phyloP scores from a whole-genome alignment of 192 early-diverging fungal species.

The Geranomyces variabilis region DNA sequence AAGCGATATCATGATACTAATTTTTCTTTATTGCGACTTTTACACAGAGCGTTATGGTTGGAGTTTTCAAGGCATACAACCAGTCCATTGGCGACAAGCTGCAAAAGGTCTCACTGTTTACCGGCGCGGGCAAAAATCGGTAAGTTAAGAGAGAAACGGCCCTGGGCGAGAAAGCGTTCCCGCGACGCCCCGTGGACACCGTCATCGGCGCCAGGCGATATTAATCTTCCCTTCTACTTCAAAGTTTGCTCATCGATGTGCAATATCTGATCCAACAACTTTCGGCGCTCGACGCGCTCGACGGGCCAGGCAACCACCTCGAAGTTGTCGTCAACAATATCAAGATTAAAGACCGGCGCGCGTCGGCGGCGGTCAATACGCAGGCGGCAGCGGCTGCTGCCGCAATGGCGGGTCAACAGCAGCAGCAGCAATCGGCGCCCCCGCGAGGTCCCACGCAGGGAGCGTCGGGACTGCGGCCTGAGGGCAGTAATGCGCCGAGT shows the following conservation, averaged over 20 bases:
- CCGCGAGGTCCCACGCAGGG: not conserved
- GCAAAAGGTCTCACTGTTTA: conserved; percentile 52
- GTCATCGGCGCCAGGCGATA: no score
- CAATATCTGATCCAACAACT: conserved; percentile 72
- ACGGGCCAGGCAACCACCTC: conserved; percentile 74
- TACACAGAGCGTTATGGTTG: conserved; percentile 67
- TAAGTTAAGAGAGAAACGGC: no score
- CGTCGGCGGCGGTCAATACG: not conserved
- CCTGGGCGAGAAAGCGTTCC: no score
- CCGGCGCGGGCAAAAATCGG: conserved; percentile 69
- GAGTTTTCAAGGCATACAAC: conserved; percentile 80
- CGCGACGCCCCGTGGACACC: no score
- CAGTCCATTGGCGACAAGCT: conserved; percentile 74
- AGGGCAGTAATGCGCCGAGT: not conserved
- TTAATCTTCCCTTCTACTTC: not conserved
- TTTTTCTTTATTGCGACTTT: not conserved
- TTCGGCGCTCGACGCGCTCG: conserved; percentile 67
- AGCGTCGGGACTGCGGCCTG: not conserved
- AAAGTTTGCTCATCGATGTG: conserved; percentile 74
- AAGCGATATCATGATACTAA: not conserved
- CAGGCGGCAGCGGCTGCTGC: not conserved
- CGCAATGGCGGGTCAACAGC: not conserved
- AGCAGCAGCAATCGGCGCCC: not conserved
- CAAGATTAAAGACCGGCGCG: conserved; percentile 62
- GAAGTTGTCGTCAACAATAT: conserved; percentile 83